Percentiles rank a stretch among this genome's conserved stretches.
These are phyloP conservation scores for Lachnellula cervina DNA, from an alignment of 2,329 filamentous ascomycete species.

Conservation along the genomic window DNA sequence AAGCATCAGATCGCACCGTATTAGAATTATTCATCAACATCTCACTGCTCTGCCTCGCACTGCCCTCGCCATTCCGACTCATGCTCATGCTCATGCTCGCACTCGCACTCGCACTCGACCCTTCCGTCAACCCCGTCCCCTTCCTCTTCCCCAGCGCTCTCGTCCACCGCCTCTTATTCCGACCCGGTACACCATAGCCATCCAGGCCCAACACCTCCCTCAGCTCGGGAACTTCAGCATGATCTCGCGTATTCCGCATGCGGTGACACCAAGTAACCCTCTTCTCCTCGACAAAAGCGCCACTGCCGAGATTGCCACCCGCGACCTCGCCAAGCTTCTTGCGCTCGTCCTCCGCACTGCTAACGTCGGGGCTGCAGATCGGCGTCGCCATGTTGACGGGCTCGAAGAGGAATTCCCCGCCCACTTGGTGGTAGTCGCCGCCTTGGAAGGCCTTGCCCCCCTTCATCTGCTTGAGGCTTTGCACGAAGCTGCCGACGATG, in stretches of 20 bases:
- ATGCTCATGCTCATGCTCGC: not conserved
- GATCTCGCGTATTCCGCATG: conserved; percentile 75
- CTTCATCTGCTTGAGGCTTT: conserved; percentile 38
- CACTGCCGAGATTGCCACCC: conserved; percentile 10
- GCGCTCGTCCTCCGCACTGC: not conserved
- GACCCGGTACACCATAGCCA: conserved; percentile 34
- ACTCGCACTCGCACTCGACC: not conserved
- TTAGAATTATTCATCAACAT: not conserved
- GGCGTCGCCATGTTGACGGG: conserved; percentile 25
- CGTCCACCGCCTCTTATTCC: conserved; percentile 25
- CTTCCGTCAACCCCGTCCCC: not conserved
- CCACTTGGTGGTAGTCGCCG: conserved; percentile 49
- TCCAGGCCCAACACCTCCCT: conserved; percentile 58
- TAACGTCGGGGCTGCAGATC: conserved; percentile 9
- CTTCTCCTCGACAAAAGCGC: conserved; percentile 45
- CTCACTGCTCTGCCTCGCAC: not conserved
- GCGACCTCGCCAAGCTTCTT: conserved; percentile 13
- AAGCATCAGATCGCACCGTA: not conserved
- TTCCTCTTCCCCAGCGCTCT: not conserved
- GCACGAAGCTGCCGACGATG: conserved; percentile 37
- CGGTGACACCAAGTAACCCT: conserved; percentile 73
- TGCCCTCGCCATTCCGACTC: not conserved
- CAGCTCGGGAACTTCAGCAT: conserved; percentile 65
- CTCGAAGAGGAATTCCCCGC: conserved; percentile 36
- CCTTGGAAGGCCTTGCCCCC: conserved; percentile 42